These are phyloP conservation scores for Maudiozyma saulgeensis DNA, from an alignment of 805 yeast genomes.

Conservation along the genomic window DNA sequence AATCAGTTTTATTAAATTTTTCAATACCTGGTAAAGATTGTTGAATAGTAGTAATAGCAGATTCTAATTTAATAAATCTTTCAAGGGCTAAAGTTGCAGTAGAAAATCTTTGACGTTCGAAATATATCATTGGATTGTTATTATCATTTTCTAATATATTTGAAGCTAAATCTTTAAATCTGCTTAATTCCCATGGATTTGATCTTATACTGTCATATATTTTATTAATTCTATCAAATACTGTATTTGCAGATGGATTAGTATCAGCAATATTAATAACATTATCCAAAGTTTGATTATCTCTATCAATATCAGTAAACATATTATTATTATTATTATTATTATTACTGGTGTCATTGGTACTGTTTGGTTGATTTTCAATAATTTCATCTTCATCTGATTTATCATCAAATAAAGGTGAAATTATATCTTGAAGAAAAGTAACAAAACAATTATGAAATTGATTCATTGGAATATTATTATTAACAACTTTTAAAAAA, in stretches of 20 bases:
- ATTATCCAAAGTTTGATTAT: slow-evolving; percentile 4
- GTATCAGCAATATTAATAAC: slow-evolving; percentile 6
- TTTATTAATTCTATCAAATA: slow-evolving; percentile 9
- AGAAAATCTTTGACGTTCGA: slow-evolving; percentile 9
- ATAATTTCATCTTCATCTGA: too few species aligned
- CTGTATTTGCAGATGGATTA: slow-evolving; percentile 5
- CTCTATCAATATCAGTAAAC: background rate
- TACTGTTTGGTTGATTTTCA: background rate
- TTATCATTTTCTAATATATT: background rate
- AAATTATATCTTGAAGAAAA: slow-evolving; percentile 3
- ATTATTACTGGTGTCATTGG: background rate
- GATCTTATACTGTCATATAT: slow-evolving; percentile 7
- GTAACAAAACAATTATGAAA: slow-evolving; percentile 11
- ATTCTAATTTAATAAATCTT: slow-evolving; percentile 5
- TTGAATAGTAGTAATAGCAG: slow-evolving; percentile 2
- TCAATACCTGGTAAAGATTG: slow-evolving; percentile 2
- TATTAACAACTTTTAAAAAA: too few species aligned
- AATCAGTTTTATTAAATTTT: slow-evolving; percentile 8
- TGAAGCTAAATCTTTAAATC: slow-evolving; percentile 7
- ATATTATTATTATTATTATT: background rate
- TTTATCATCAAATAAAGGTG: slow-evolving; percentile 4
- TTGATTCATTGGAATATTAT: background rate
- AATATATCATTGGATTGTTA: background rate
- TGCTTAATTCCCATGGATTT: slow-evolving; percentile 13
- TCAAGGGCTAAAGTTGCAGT: slow-evolving; percentile 8